Evolutionary conservation across 768 basidiomycete species (phyloP).

Genomic region (Trametes cinnabarina): DNA sequence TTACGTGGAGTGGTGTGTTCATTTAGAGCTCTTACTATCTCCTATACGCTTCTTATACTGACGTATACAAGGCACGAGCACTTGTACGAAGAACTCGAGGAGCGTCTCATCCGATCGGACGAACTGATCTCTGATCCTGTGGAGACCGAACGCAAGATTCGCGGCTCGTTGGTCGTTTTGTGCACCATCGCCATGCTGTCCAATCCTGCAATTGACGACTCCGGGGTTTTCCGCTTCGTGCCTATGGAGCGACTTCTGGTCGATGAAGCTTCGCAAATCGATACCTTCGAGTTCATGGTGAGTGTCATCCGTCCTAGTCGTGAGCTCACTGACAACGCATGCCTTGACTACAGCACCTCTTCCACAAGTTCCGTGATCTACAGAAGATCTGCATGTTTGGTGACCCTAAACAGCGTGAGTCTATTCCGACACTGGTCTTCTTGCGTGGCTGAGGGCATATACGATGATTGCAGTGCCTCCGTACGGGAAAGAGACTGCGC

Average conservation of each 20-base stretch:
- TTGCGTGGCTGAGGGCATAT: too few species aligned
- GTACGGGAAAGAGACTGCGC: conserved; percentile 42
- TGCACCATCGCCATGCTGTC: conserved; percentile 53
- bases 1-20: conserved; percentile 28
- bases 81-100: conserved; percentile 34
- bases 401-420: conserved; percentile 47
- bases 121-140: conserved; percentile 32
- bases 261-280: conserved; percentile 57
- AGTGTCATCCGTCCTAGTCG: neutral
- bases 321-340: neutral
- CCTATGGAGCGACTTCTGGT: conserved; percentile 49
- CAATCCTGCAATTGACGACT: conserved; percentile 38
- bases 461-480: conserved; percentile 44
- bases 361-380: conserved; percentile 39
- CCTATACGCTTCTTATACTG: too few species aligned
- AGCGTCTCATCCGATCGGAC: conserved; percentile 41
- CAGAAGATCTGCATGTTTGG: conserved; percentile 52
- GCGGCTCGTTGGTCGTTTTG: conserved; percentile 36
- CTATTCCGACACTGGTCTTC: too few species aligned
- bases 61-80: conserved; percentile 45
- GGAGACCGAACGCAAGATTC: conserved; percentile 31
- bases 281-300: conserved; percentile 48
- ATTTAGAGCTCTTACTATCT: neutral
- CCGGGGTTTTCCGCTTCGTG: conserved; percentile 35
- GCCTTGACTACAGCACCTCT: conserved; percentile 37